phyloP scores from a whole-genome alignment of 306 rosid genomes.

The Cucurbita pepo region DNA sequence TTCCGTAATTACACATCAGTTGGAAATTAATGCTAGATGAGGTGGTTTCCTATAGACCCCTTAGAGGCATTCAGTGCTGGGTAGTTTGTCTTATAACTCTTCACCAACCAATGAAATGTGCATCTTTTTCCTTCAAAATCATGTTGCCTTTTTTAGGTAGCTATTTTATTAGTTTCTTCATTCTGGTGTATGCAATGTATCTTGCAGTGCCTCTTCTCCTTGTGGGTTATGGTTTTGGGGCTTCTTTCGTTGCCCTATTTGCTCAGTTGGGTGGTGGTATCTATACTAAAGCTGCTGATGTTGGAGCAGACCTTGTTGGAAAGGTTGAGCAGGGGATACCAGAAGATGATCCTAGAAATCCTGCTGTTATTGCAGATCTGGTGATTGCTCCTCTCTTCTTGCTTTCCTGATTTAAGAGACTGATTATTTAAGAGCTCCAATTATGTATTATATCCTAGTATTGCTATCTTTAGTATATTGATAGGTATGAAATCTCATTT shows the following conservation, averaged over 20 bases:
- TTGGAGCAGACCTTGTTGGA: slow-evolving; percentile 98
- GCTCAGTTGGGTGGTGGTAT: slow-evolving; percentile 99
- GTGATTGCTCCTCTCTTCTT: slow-evolving; percentile 26
- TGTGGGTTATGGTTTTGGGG: slow-evolving; percentile 97
- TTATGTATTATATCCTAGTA: not conserved
- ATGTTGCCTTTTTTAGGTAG: not conserved
- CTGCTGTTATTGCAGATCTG: slow-evolving; percentile 99
- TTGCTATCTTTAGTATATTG: not conserved
- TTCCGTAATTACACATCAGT: not conserved
- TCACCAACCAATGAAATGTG: not conserved
- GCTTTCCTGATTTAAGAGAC: slow-evolving; percentile 5
- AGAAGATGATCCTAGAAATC: slow-evolving; percentile 97
- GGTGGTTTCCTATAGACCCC: not conserved
- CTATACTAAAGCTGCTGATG: slow-evolving; percentile 95
- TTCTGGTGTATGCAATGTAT: slow-evolving; percentile 1
- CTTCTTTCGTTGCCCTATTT: slow-evolving; percentile 92
- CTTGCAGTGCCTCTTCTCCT: slow-evolving; percentile 95
- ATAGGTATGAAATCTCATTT: not conserved
- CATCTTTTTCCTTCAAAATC: not conserved
- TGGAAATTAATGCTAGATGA: not conserved
- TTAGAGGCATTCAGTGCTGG: not conserved
- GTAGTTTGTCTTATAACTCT: not conserved
- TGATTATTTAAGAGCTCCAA: not conserved
- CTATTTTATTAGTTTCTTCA: not conserved
- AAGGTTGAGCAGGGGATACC: slow-evolving; percentile 99